Percentiles rank a stretch among this genome's conserved stretches.
These are phyloP conservation scores for Chlorella variabilis DNA, from an alignment of 163 green algal species.

Conservation along the genomic window DNA sequence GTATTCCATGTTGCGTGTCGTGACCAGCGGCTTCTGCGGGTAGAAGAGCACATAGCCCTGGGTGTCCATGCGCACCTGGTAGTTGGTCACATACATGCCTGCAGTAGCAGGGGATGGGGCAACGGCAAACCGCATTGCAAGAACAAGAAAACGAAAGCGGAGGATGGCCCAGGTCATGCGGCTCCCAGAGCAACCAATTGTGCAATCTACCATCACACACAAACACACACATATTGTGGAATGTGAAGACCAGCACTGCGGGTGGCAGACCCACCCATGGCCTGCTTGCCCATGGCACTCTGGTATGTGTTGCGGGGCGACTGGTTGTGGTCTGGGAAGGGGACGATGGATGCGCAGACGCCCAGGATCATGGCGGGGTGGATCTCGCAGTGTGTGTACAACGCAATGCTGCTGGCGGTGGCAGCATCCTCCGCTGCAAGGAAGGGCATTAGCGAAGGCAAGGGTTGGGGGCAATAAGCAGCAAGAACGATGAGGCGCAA, in stretches of 20 bases:
- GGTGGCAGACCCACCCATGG: conserved; percentile 75
- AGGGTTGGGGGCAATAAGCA: neutral
- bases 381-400: conserved; percentile 99
- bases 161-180: too few relatives aligned
- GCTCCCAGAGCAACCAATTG: too few relatives aligned
- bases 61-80: conserved; percentile 95
- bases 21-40: conserved; percentile 98
- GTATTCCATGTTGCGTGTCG: conserved; percentile 96
- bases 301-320: conserved; percentile 92
- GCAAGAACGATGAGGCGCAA: neutral
- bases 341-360: conserved; percentile 98
- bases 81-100: conserved; percentile 99
- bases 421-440: conserved; percentile 25
- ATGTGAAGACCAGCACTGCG: too few relatives aligned
- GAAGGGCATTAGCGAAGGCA: neutral
- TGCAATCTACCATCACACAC: too few relatives aligned
- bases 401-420: conserved; percentile 62
- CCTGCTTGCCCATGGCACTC: conserved; percentile 99
- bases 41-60: conserved; percentile 99
- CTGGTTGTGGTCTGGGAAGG: conserved; percentile 99
- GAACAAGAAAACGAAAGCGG: too few relatives aligned
- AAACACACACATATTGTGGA: too few relatives aligned
- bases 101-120: too few relatives aligned
- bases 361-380: conserved; percentile 99
- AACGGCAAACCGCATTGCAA: too few relatives aligned